These are phyloP conservation scores for Aureobasidium zeae DNA, from an alignment of 2,329 filamentous ascomycete genomes.

Conservation along the genomic window DNA sequence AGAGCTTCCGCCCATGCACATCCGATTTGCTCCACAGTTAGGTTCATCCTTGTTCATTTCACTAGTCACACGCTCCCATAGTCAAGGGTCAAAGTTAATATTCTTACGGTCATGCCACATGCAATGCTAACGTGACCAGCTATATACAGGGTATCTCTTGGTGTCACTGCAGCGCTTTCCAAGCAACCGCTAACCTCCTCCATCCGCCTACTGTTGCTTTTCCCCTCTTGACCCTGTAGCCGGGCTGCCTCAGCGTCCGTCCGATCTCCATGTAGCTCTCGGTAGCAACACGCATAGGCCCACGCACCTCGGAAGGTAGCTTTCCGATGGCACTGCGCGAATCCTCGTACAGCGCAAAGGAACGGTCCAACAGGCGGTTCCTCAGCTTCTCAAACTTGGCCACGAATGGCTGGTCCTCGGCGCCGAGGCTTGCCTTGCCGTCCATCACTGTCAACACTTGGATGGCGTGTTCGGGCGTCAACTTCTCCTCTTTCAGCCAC, in stretches of 20 bases:
- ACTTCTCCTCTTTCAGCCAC: constrained; percentile 52
- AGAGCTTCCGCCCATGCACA: background rate
- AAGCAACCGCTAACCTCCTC: constrained; percentile 48
- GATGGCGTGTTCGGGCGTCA: constrained; percentile 48
- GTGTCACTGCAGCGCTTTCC: constrained; percentile 35
- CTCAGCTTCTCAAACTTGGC: constrained; percentile 44
- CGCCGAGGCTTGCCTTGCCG: constrained; percentile 9
- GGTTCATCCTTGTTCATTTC: too few species aligned
- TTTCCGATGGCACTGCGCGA: constrained; percentile 50
- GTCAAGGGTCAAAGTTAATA: too few species aligned
- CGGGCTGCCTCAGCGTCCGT: constrained; percentile 45
- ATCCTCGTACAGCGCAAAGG: constrained; percentile 50
- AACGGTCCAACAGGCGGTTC: constrained; percentile 47
- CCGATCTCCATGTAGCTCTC: constrained; percentile 73
- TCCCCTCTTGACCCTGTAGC: constrained; percentile 36
- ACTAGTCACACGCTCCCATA: background rate
- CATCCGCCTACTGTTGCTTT: constrained; percentile 39
- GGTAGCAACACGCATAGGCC: constrained; percentile 58
- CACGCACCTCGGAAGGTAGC: constrained; percentile 51
- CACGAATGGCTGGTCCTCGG: constrained; percentile 35
- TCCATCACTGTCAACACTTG: constrained; percentile 23
- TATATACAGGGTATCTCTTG: constrained; percentile 7
- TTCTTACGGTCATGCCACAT: too few species aligned
- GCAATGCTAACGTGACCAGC: constrained; percentile 1
- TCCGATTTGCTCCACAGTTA: constrained; percentile 2